A percentile compares a stretch with the other conserved stretches of the same genome.
Evolutionary conservation across 2,329 filamentous ascomycete species (phyloP).

Genomic region (Metarhizium robertsii): DNA sequence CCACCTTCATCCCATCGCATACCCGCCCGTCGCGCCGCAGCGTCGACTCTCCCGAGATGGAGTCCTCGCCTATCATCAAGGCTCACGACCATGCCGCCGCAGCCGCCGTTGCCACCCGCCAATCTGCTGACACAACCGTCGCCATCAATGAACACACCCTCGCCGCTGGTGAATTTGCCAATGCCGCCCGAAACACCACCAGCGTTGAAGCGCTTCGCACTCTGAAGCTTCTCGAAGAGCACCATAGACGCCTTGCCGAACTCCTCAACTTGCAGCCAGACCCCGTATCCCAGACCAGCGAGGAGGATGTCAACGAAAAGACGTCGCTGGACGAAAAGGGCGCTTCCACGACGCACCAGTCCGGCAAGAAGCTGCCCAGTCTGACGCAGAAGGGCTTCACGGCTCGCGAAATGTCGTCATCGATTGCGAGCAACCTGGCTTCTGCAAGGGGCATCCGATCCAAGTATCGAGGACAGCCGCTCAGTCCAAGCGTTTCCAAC

Average conservation of each 20-base stretch:
- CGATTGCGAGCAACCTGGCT: conserved; percentile 81
- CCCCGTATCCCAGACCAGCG: conserved; percentile 24
- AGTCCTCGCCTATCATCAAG: conserved; percentile 36
- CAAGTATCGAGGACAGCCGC: conserved; percentile 55
- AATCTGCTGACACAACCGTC: conserved; percentile 66
- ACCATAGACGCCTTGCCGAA: conserved; percentile 76
- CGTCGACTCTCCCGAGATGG: conserved; percentile 17
- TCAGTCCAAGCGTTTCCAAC: conserved; percentile 63
- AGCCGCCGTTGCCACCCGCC: conserved; percentile 68
- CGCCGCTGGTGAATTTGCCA: conserved; percentile 81
- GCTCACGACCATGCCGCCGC: conserved; percentile 85
- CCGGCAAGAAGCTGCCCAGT: conserved; percentile 16
- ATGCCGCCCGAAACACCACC: conserved; percentile 63
- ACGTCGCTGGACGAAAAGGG: conserved; percentile 18
- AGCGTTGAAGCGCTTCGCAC: conserved; percentile 70
- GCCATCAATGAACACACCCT: conserved; percentile 82
- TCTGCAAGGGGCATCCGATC: conserved; percentile 72
- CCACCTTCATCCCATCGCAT: background rate
- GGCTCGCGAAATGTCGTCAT: conserved; percentile 64
- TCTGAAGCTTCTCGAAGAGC: conserved; percentile 73
- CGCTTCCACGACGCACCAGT: background rate
- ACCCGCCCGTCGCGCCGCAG: background rate
- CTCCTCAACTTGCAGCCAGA: conserved; percentile 63
- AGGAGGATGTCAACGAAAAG: conserved; percentile 13
- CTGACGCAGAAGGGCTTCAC: conserved; percentile 38